A percentile compares a stretch with the other conserved stretches of the same genome.
Evolutionary conservation across 202 grass and related monocot genomes (phyloP).

Genomic region (Saccharum hybrid): DNA sequence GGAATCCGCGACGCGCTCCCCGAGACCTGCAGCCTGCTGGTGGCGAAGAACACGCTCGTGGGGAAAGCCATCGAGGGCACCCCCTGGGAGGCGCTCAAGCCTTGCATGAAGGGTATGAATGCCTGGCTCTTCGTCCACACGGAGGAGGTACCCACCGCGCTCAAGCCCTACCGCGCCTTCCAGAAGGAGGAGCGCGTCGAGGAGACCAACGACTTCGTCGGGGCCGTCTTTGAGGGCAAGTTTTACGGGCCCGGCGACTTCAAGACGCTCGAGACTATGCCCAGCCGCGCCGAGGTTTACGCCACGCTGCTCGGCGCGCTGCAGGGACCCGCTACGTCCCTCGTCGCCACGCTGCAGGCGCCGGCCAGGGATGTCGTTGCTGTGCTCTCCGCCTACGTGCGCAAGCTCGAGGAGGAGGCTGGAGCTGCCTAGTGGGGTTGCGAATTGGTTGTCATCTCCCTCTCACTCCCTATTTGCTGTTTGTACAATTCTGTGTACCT

Average conservation of each 20-base stretch:
- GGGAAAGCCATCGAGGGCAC: slow-evolving; percentile 94
- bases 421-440: slow-evolving; percentile 36
- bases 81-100: slow-evolving; percentile 70
- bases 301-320: slow-evolving; percentile 71
- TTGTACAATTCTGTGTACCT: slow-evolving; percentile 51
- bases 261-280: slow-evolving; percentile 86
- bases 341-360: slow-evolving; percentile 77
- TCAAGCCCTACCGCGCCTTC: slow-evolving; percentile 80
- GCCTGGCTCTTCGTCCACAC: slow-evolving; percentile 89
- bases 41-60: slow-evolving; percentile 87
- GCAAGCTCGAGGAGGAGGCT: slow-evolving; percentile 71
- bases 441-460: slow-evolving; percentile 41
- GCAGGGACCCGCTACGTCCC: slow-evolving; percentile 65
- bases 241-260: slow-evolving; percentile 78
- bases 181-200: slow-evolving; percentile 82
- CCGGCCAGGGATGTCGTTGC: slow-evolving; percentile 66
- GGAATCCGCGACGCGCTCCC: slow-evolving; percentile 73
- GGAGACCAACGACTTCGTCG: slow-evolving; percentile 75
- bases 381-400: slow-evolving; percentile 71
- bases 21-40: slow-evolving; percentile 66
- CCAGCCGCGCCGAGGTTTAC: slow-evolving; percentile 73
- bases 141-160: slow-evolving; percentile 72
- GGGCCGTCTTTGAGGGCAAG: slow-evolving; percentile 87
- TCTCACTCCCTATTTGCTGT: neutral
- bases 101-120: slow-evolving; percentile 92